Base-by-base conservation (phyloP, 192 early-diverging fungal genomes). In the Coemansia aciculifera region DNA sequence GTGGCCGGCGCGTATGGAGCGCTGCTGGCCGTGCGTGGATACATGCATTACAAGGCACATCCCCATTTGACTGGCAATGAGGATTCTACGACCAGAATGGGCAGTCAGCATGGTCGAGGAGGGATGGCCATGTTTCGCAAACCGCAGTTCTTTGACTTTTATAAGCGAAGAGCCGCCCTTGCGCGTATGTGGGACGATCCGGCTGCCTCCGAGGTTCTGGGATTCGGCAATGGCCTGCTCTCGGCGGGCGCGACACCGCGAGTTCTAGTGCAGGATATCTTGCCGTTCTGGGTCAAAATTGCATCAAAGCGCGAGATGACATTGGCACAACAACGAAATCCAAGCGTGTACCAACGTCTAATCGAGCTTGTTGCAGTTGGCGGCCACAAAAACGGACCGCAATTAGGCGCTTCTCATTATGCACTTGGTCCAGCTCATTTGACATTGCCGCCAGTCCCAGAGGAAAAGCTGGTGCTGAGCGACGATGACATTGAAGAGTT, bases 401-500 rank as follows among this genome's bases (percentile, higher is more conserved):
- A 17, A 5, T 4, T 60, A 15, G 36, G 13, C 12, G 36, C 19
- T 37, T 5, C 21, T 15, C 59, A 60, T 10, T 17, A 38, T 17
- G 0, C 34, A 21, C 3, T 39, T 19, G 59, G 19, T 19, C 15
- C 36, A 8, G 29, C 36, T 9, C 59, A 60, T 5, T 38, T 19
- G 27, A 43, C 9, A 31, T 56, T 57, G 21, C 43, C 15, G 54
- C 37, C n/a, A 4, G 49, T 59, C 6, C 40, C 29, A 36, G 60
- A 51, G 37, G 60, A 71, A 43, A 71, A 71, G 48, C 65, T 71
- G 19, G 74, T 77, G 46, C 72, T 77, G 37, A 77, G 74, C 44
- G 79, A 82, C 46, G 79, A 82, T 44, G 79, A 82, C 44, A 77
- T 82, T 39, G 68, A 67, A 17, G 79, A 82, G 3, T 82, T 77